Base-by-base conservation (phyloP, 495 filamentous ascomycete species). In the Podospora appendiculata region DNA sequence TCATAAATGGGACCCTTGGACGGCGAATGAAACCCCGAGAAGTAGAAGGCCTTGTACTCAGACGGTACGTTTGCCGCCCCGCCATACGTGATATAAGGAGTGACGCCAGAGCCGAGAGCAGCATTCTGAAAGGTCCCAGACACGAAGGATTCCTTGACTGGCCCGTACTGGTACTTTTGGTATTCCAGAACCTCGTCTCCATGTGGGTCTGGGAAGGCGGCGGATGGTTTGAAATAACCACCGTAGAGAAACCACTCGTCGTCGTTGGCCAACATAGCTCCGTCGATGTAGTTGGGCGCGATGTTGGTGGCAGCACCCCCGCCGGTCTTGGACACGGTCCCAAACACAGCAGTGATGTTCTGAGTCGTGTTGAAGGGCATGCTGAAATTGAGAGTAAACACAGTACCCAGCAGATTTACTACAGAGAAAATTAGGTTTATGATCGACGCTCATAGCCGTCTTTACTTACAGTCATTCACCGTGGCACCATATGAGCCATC, bases 11-110 rank as follows among this genome's bases (percentile, higher is more conserved):
- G 57, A 0, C 78, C 76, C 60, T 66, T 73, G 52, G 65, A 64
- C 6, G 60, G 43, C 0, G 74, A 71, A 19, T 70, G 77, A 70
- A 81, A 71, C 0, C 86, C 86, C 4, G 80, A 77, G 57, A 90
- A 86, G 58, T 88, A 86, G 70, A 83, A 90, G 0, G 79, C 84
- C 48, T 79, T 73, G 53, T 89, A 85, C 64, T 90, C 85, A 8
- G 85, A 87, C 0, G 85, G 84, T 6, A 79, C 81, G 11, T 75
- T 85, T 8, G 76, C 82, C 0, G 73, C 76, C 1, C 76, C 85
- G 10, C 86, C 86, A 53, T 77, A 79, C 6, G 84, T 79, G 41
- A 90, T 60, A 59, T 83, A 88, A 38, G 78, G 73, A 4, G 81
- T 88, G 35, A 87, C 52, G 25, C 59, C 62, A 8, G 56, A 11